phyloP scores from a whole-genome alignment of 768 basidiomycete genomes.

The Russula emetica region DNA sequence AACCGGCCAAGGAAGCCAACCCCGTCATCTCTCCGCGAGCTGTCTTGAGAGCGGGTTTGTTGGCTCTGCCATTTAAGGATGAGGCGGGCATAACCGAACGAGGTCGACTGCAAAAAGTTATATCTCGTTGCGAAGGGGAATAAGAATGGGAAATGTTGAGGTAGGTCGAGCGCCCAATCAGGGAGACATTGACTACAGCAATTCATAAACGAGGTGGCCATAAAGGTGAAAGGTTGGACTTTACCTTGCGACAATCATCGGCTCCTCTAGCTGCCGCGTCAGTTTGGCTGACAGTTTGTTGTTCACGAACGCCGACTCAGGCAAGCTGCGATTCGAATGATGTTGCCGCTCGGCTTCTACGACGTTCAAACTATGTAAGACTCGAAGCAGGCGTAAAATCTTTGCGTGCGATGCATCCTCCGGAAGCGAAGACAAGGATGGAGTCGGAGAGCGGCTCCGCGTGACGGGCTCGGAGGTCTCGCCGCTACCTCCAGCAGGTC shows the following conservation, averaged over 20 bases:
- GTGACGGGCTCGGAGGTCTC: constrained; percentile 43
- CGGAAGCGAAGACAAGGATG: constrained; percentile 71
- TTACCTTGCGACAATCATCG: constrained; percentile 97
- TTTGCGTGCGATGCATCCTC: constrained; percentile 84
- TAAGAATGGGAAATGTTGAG: constrained; percentile 95
- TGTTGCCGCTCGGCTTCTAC: constrained; percentile 60
- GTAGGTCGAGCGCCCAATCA: constrained; percentile 95
- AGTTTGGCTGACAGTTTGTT: constrained; percentile 97
- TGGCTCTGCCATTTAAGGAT: constrained; percentile 95
- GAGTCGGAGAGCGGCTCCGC: constrained; percentile 59
- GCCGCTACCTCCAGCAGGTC: constrained; percentile 52
- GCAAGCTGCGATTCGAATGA: constrained; percentile 55
- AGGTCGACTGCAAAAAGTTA: constrained; percentile 94
- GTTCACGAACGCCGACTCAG: constrained; percentile 88
- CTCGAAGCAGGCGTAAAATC: constrained; percentile 84
- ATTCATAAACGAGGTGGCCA: neutral
- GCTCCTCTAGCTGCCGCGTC: constrained; percentile 94
- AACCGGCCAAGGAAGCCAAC: constrained; percentile 90
- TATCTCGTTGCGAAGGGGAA: constrained; percentile 99
- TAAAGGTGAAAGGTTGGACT: constrained; percentile 26
- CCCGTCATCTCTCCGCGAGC: constrained; percentile 79
- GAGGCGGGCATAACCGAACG: constrained; percentile 94
- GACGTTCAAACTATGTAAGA: constrained; percentile 77
- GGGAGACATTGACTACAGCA: constrained; percentile 80
- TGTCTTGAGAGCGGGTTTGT: constrained; percentile 72